These are phyloP conservation scores for Anisodus acutangulus DNA, from an alignment of 257 asterid genomes.

Conservation along the genomic window DNA sequence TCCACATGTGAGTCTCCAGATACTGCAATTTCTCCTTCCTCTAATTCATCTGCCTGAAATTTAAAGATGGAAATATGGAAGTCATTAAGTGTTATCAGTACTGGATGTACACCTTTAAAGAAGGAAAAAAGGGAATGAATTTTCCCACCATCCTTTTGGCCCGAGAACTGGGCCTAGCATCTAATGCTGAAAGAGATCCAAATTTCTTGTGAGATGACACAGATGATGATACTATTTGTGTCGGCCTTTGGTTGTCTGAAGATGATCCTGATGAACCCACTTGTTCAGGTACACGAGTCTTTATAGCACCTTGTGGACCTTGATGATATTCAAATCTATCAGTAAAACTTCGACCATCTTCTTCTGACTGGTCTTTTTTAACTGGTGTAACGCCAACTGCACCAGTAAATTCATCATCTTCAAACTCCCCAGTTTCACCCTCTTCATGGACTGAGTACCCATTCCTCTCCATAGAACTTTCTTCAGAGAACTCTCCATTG, in stretches of 20 bases:
- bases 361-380: conserved; percentile 76
- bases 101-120: conserved; percentile 16
- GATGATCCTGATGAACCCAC: conserved; percentile 93
- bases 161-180: conserved; percentile 81
- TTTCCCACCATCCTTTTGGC: conserved; percentile 72
- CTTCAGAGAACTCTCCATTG: conserved; percentile 80
- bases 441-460: conserved; percentile 73
- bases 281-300: conserved; percentile 54
- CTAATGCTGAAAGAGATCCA: conserved; percentile 96
- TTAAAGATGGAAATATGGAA: conserved; percentile 22
- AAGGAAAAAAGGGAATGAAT: conserved; percentile 20
- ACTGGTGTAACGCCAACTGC: conserved; percentile 53
- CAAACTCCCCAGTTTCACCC: conserved; percentile 78
- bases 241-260: conserved; percentile 68
- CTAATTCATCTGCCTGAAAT: conserved; percentile 79
- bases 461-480: conserved; percentile 81
- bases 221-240: conserved; percentile 70
- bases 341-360: conserved; percentile 64
- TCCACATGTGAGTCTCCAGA: conserved; percentile 92
- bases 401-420: conserved; percentile 72
- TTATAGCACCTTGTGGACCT: conserved; percentile 55
- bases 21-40: conserved; percentile 93
- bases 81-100: conserved; percentile 28
- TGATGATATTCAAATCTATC: conserved; percentile 63
- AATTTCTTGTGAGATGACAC: conserved; percentile 97